A percentile compares a stretch with the other conserved stretches of the same genome.
Evolutionary conservation across 106 monocot species (phyloP).

Genomic region (Phalaenopsis equestris): DNA sequence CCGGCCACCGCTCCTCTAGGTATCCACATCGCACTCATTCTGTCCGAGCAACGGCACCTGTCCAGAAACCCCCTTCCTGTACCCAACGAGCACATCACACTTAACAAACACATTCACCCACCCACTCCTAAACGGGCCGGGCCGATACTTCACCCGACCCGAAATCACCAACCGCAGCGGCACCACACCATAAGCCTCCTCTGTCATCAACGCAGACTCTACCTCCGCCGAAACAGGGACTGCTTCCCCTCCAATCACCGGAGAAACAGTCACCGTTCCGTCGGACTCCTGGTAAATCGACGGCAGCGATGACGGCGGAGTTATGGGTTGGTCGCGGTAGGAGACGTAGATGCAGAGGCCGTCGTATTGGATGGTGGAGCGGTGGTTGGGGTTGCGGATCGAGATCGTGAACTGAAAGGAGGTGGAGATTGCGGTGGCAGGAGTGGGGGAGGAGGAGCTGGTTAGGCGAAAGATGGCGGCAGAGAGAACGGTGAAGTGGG

Average conservation of each 20-base stretch:
- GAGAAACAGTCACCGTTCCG: slow-evolving; percentile 51
- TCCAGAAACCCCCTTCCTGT: slow-evolving; percentile 29
- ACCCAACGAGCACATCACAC: slow-evolving; percentile 60
- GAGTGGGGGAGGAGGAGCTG: slow-evolving; percentile 26
- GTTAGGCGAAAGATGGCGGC: slow-evolving; percentile 49
- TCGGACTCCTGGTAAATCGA: slow-evolving; percentile 39
- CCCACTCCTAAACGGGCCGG: slow-evolving; percentile 55
- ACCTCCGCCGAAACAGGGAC: slow-evolving; percentile 57
- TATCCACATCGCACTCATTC: slow-evolving; percentile 41
- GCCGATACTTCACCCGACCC: slow-evolving; percentile 48
- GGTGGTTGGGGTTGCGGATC: slow-evolving; percentile 55
- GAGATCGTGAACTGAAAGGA: slow-evolving; percentile 63
- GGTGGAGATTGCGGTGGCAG: slow-evolving; percentile 37
- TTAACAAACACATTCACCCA: slow-evolving; percentile 51
- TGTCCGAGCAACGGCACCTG: slow-evolving; percentile 51
- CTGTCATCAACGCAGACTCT: slow-evolving; percentile 34
- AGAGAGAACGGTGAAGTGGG: slow-evolving; percentile 41
- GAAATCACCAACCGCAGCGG: slow-evolving; percentile 48
- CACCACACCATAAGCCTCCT: slow-evolving; percentile 58
- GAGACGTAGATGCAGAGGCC: slow-evolving; percentile 38
- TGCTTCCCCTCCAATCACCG: slow-evolving; percentile 38
- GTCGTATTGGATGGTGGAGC: slow-evolving; percentile 41
- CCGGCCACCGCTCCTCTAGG: slow-evolving; percentile 1
- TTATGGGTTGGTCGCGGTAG: slow-evolving; percentile 61
- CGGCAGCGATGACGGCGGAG: slow-evolving; percentile 40